Evolutionary conservation across 352 stramenopile genomes (phyloP), one percentile per base, ranked within the genome.

Genomic region (Globisporangium parvum): DNA sequence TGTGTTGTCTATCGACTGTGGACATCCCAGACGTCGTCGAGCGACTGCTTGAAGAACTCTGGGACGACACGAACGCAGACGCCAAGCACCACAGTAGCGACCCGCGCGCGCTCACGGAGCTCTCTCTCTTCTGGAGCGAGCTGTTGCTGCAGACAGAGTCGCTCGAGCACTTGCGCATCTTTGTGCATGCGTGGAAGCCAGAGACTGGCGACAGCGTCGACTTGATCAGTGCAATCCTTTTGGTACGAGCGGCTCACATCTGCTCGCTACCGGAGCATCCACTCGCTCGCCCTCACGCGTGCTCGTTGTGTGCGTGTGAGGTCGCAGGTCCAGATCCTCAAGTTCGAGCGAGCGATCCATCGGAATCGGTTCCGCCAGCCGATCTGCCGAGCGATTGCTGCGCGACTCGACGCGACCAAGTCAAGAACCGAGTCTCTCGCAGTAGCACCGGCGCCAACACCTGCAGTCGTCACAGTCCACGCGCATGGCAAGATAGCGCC

Each of bases 331-430:
- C 65, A 80, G 55, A 47, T 73, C 60, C 57, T 72, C 18, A 90
- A 79, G 47, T 58, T 88, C 42, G 75, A 87, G 24, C 88, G 84
- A 54, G 47, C 71, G 37, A 79, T 88, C 24, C 71, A 83, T 52
- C 73, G 75, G 11, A 75, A 56, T 59, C 71, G 81, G 15, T 92
- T 77, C 47, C 70, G 73, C 11, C 68, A 80, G 39, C 62, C 70
- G 5, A 52, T 82, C 18, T 62, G 77, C 23, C 65, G 60, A 21
- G 54, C 55, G 3, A 65, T 82, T 6, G 62, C 65, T 0, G 42
- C 39, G 12, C 62, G 67, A 20, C 42, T 45, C 23, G 56, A 57
- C 11, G 53, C 28, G 28, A 49, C 47, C 28, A 51, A 42, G 28
- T 8, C 40, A 31, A 24, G 5, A 10, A 39, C 5, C 35, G 47